Conservation (phyloP, 768 basidiomycete species). For the Lyophyllum shimeji region DNA sequence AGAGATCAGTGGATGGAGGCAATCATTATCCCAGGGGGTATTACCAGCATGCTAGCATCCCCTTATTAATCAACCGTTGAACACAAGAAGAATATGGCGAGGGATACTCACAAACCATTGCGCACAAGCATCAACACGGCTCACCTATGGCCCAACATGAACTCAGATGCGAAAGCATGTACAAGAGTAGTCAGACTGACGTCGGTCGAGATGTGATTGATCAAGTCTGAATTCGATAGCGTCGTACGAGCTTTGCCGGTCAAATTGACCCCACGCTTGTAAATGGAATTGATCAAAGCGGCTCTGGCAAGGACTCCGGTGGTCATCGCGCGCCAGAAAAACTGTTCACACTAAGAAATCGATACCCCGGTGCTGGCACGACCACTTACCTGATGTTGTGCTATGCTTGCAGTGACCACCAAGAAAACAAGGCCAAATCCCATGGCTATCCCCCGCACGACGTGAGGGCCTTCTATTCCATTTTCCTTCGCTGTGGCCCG, state of each 20-base stretch:
- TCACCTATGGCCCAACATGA: constrained; percentile 36
- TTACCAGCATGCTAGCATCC: constrained; percentile 39
- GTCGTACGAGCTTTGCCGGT: constrained; percentile 64
- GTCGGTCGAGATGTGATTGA: constrained; percentile 67
- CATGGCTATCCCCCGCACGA: constrained; percentile 62
- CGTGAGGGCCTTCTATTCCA: constrained; percentile 31
- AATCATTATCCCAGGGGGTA: neutral
- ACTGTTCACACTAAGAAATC: constrained; percentile 32
- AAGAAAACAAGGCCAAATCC: constrained; percentile 51
- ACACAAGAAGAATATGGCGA: neutral
- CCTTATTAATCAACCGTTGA: neutral
- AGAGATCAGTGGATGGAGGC: neutral
- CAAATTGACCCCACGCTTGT: constrained; percentile 65
- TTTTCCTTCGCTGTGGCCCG: constrained; percentile 37
- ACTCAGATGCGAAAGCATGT: neutral
- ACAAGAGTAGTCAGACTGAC: constrained; percentile 32
- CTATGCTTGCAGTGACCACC: constrained; percentile 52
- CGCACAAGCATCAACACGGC: constrained; percentile 57
- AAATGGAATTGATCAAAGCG: constrained; percentile 68
- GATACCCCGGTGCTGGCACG: neutral
- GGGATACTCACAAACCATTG: constrained; percentile 67
- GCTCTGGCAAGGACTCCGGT: constrained; percentile 65
- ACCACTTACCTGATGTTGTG: constrained; percentile 56
- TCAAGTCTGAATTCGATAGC: constrained; percentile 58
- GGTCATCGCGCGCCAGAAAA: constrained; percentile 70